Evolutionary conservation across 768 basidiomycete species (phyloP).

Genomic region (Tricholoma sp.): DNA sequence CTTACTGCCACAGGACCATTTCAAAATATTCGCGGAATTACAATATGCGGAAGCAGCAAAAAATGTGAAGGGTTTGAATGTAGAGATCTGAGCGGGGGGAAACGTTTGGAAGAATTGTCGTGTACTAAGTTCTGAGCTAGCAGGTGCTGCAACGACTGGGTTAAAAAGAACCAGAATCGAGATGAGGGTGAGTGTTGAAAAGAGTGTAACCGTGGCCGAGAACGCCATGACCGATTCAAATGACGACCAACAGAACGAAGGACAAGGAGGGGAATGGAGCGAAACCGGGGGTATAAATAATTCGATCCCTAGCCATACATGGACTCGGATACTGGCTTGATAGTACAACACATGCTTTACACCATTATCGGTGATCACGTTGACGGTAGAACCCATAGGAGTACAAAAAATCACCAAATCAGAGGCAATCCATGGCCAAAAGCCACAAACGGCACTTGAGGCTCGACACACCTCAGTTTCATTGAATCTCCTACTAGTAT

Average conservation of each 20-base stretch:
- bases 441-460: too few species aligned
- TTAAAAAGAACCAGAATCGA: background rate
- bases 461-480: too few species aligned
- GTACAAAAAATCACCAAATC: too few species aligned
- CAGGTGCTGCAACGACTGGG: slow-evolving; percentile 4
- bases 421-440: too few species aligned
- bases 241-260: background rate
- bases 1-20: slow-evolving; percentile 50
- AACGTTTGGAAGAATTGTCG: slow-evolving; percentile 36
- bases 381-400: too few species aligned
- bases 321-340: too few species aligned
- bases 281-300: too few species aligned
- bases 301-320: too few species aligned
- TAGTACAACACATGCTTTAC: too few species aligned
- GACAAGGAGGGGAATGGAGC: too few species aligned
- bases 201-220: slow-evolving; percentile 1
- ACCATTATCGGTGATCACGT: too few species aligned
- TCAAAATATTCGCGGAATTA: slow-evolving; percentile 31
- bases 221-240: slow-evolving; percentile 2
- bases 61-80: slow-evolving; percentile 42
- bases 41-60: slow-evolving; percentile 53
- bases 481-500: too few species aligned
- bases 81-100: slow-evolving; percentile 33
- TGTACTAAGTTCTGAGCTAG: slow-evolving; percentile 14
- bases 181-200: background rate